Base-by-base conservation (phyloP, 1,284 basidiomycete genomes). In the Sporisorium iseilematis-ciliati region DNA sequence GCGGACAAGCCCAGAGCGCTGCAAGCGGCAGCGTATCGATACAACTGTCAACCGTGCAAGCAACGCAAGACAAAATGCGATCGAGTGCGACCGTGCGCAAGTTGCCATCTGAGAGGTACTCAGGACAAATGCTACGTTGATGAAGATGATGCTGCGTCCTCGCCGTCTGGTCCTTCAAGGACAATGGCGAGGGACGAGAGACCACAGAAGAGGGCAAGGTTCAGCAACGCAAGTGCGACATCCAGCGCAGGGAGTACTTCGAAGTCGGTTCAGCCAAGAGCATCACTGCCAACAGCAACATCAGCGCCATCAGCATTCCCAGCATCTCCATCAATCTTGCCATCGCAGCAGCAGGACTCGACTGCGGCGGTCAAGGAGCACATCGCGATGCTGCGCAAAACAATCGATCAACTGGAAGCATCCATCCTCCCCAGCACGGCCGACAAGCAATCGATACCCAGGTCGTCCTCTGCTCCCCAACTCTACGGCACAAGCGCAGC, bases 11-110 rank as follows among this genome's bases (percentile, higher is more conserved):
- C 68, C 12, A 56, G 62, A 23, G 55, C 38, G 26, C 33, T 71
- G 16, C 63, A 71, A 33, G 62, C 51, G 21, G 68, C 68, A 23
- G 68, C 68, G 20, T 71, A 71, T 42, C 58, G 68, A 5, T 71
- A 71, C 63, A 71, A 71, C 31, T 71, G 68, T 38, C 68, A 71
- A 40, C 68, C 68, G 4, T 76, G 74, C 59, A 71, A 76, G 45
- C 74, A 71, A 33, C 61, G 74, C 43, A 76, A 76, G 56, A 67
- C 65, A n/a, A 76, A 76, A 38, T 76, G 74, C 62, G 74, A 76
- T 41, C 61, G 74, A 14, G 62, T 72, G 38, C 65, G 54, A 11
- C 74, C 74, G 2, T 76, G 74, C 57, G 68, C 68, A 40, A 65
- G 63, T 25, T 71, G 68, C 40, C 52, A 59, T 31, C 45, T 71